These are phyloP conservation scores for Ophiocordyceps camponoti-floridani DNA, from an alignment of 2,329 filamentous ascomycete genomes.

Conservation along the genomic window DNA sequence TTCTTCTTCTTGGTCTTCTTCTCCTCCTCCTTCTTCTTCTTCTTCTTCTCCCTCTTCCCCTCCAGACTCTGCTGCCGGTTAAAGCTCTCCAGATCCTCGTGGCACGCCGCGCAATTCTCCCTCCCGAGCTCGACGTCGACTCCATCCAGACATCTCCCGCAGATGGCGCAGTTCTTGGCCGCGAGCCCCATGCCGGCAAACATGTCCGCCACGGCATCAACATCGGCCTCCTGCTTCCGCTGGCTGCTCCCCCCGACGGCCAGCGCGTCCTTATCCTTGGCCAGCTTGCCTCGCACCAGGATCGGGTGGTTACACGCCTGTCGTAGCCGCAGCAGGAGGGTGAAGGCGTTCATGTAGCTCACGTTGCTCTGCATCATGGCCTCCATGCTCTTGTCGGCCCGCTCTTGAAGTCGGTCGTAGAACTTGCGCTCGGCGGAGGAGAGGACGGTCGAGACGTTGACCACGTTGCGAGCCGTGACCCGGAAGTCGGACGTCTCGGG, in stretches of 20 bases:
- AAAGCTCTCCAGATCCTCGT: constrained; percentile 52
- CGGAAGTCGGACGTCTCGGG: constrained; percentile 53
- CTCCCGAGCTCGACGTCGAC: constrained; percentile 21
- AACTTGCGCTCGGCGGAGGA: constrained; percentile 66
- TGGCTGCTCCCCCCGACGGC: constrained; percentile 43
- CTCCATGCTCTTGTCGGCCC: constrained; percentile 73
- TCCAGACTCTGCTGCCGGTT: constrained; percentile 25
- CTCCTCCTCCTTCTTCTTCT: constrained; percentile 9
- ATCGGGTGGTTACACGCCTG: constrained; percentile 93
- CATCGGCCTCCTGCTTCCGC: constrained; percentile 38
- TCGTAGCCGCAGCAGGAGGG: constrained; percentile 72
- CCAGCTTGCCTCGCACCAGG: constrained; percentile 68
- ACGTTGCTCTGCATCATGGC: constrained; percentile 72
- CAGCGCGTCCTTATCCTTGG: constrained; percentile 74
- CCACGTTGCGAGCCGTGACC: constrained; percentile 78
- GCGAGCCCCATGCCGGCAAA: constrained; percentile 70
- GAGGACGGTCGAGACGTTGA: constrained; percentile 63
- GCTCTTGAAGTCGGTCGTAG: constrained; percentile 66
- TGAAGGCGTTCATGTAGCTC: constrained; percentile 87
- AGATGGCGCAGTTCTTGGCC: constrained; percentile 67
- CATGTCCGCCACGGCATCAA: constrained; percentile 73
- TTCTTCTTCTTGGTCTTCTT: constrained; percentile 14
- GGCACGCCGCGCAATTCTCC: constrained; percentile 55
- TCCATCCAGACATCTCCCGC: constrained; percentile 47
- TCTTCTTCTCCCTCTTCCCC: constrained; percentile 20